These are phyloP conservation scores for Alternaria consortialis DNA, from an alignment of 2,329 filamentous ascomycete genomes.

Conservation along the genomic window DNA sequence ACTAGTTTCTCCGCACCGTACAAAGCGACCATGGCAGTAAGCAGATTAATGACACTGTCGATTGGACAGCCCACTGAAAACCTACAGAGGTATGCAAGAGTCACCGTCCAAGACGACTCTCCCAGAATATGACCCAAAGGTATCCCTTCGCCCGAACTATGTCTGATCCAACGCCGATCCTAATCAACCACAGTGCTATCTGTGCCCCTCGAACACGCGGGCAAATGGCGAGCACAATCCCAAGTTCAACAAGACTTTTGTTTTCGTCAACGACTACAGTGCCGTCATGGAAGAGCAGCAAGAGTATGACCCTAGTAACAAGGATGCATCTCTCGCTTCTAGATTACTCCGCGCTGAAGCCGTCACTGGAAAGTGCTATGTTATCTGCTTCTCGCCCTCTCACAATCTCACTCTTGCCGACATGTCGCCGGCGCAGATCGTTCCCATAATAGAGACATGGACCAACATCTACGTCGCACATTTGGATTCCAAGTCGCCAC, in stretches of 20 bases:
- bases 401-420: slow-evolving; percentile 95
- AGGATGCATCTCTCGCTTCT: slow-evolving; percentile 69
- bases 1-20: slow-evolving; percentile 93
- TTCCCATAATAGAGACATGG: slow-evolving; percentile 89
- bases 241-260: slow-evolving; percentile 84
- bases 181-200: slow-evolving; percentile 74
- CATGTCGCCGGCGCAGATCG: slow-evolving; percentile 77
- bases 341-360: slow-evolving; percentile 82
- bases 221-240: slow-evolving; percentile 89
- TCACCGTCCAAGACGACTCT: slow-evolving; percentile 57
- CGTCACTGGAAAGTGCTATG: slow-evolving; percentile 95
- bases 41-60: slow-evolving; percentile 41
- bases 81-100: slow-evolving; percentile 58
- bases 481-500: slow-evolving; percentile 74
- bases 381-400: slow-evolving; percentile 89
- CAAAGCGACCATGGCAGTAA: slow-evolving; percentile 98
- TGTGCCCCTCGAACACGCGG: slow-evolving; percentile 90
- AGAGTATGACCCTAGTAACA: slow-evolving; percentile 70
- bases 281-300: slow-evolving; percentile 94
- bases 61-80: slow-evolving; percentile 13
- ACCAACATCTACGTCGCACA: slow-evolving; percentile 87
- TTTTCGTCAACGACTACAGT: slow-evolving; percentile 97
- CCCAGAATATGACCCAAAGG: slow-evolving; percentile 79
- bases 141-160: slow-evolving; percentile 30
- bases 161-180: slow-evolving; percentile 7